Evolutionary conservation across 495 filamentous ascomycete species (phyloP), one percentile per base, ranked within the genome.

Genomic region (Penicillium crystallinum): DNA sequence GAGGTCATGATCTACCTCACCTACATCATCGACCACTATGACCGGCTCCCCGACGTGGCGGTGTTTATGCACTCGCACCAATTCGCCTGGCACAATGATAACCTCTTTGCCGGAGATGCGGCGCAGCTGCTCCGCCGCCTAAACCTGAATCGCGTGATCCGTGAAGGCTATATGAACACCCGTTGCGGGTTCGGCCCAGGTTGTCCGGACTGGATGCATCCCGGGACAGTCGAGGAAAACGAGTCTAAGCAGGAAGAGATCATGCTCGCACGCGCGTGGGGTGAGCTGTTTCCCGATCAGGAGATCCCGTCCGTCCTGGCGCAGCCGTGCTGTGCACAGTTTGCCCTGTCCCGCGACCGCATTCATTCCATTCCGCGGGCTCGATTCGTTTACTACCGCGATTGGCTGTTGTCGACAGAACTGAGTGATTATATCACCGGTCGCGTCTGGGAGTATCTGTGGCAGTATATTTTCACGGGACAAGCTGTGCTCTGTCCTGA

Each of bases 1-100:
- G 87, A 91, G 63, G 87, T 84, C 12, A 84, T 90, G 75, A 74
- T 85, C 8, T 91, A 91, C 61, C 70, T 88, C 46, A 84, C 78
- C 42, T 89, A 84, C 57, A 78, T 89, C 54, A 80, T 87, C 61
- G 84, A 89, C 59, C 77, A 84, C 65, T 91, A 90, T 68, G 77
- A 88, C 48, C 51, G 74, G 4, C 70, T 90, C 4, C 80, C 85
- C 6, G 87, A 89, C 50, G 71, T 88, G 55, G 64, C 79, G 15
- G 77, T 88, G 39, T 87, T 90, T 65, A 84, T 84, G 71, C 87
- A 90, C 54, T 74, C 80, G 6, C 84, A 89, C 52, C 78, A 81
- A 47, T 76, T 58, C 31, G 76, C 82, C 4, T 88, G 85, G 81
- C 87, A 90, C 57, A 84, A 88, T 36, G 79, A 81, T 43, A 68